A percentile compares a stretch with the other conserved stretches of the same genome.
phyloP scores from a whole-genome alignment of 305 asterid genomes.

The Fraxinus platypoda region DNA sequence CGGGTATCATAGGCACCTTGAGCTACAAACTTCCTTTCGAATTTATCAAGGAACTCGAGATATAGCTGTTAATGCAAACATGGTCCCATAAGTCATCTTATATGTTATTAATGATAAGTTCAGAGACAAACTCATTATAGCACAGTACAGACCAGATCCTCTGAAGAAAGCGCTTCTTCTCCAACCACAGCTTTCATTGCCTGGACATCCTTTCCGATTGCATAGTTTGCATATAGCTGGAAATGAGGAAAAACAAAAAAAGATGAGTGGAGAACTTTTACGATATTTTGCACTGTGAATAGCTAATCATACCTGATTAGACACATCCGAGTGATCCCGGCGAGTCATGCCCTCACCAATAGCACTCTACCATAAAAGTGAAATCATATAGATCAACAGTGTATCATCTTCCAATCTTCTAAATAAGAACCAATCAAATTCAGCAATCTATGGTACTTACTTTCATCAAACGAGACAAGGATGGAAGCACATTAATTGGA shows the following conservation, averaged over 20 bases:
- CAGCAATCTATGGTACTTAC: slow-evolving; percentile 33
- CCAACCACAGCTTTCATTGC: neutral
- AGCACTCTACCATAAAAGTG: slow-evolving; percentile 70
- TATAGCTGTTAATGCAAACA: neutral
- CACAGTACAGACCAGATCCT: neutral
- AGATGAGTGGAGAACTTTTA: neutral
- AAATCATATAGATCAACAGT: slow-evolving; percentile 1
- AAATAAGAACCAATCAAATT: neutral
- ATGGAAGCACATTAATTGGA: slow-evolving; percentile 97
- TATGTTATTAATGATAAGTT: neutral
- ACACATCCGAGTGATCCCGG: slow-evolving; percentile 91
- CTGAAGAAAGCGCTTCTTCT: neutral
- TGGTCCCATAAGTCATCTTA: neutral
- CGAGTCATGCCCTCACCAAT: slow-evolving; percentile 99
- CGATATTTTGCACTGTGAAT: neutral
- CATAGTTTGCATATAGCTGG: slow-evolving; percentile 34
- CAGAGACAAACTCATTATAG: neutral
- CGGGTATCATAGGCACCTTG: neutral
- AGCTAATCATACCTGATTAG: slow-evolving; percentile 67
- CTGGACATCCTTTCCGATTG: neutral
- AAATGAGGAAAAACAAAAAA: neutral
- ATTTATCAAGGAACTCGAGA: neutral
- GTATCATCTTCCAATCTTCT: neutral
- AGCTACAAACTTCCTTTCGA: neutral
- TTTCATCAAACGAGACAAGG: slow-evolving; percentile 97